A percentile compares a stretch with the other conserved stretches of the same genome.
These are phyloP conservation scores for Aspergillus pseudoterreus DNA, from an alignment of 2,329 filamentous ascomycete species.

Conservation along the genomic window DNA sequence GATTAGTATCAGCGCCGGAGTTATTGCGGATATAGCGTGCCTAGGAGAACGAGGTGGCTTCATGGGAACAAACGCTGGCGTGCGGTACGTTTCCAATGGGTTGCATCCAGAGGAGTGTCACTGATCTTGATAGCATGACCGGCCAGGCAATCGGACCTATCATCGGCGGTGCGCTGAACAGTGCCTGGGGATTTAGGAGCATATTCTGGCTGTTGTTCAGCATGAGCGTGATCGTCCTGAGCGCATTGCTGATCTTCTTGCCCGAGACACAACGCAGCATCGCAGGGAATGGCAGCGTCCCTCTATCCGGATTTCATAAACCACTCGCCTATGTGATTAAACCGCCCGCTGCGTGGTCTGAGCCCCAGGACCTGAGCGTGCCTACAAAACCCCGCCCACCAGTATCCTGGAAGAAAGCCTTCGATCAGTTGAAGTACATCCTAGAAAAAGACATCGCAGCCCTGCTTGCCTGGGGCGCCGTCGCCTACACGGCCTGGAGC, in stretches of 20 bases:
- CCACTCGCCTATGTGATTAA: constrained; percentile 34
- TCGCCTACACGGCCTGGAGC: constrained; percentile 47
- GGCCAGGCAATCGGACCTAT: constrained; percentile 47
- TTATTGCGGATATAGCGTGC: constrained; percentile 40
- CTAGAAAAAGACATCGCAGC: constrained; percentile 46
- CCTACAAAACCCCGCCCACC: constrained; percentile 9
- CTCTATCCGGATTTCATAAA: constrained; percentile 37
- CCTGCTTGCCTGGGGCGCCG: constrained; percentile 42
- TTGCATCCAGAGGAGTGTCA: background rate
- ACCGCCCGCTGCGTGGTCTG: constrained; percentile 9
- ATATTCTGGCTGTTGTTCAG: constrained; percentile 44
- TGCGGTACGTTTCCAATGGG: background rate
- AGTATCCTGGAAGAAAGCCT: constrained; percentile 31
- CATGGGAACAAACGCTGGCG: constrained; percentile 21
- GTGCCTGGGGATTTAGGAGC: constrained; percentile 35
- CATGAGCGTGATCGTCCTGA: constrained; percentile 30
- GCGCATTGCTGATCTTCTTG: constrained; percentile 39
- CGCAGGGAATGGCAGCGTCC: constrained; percentile 38
- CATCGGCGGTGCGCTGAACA: constrained; percentile 36
- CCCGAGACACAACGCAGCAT: constrained; percentile 40
- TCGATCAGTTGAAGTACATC: constrained; percentile 41
- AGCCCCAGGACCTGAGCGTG: constrained; percentile 13
- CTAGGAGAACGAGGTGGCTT: constrained; percentile 38
- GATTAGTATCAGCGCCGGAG: constrained; percentile 29
- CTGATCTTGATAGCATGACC: constrained; percentile 28